phyloP scores from a whole-genome alignment of 2,329 filamentous ascomycete genomes.

The Raffaelea albimanens region DNA sequence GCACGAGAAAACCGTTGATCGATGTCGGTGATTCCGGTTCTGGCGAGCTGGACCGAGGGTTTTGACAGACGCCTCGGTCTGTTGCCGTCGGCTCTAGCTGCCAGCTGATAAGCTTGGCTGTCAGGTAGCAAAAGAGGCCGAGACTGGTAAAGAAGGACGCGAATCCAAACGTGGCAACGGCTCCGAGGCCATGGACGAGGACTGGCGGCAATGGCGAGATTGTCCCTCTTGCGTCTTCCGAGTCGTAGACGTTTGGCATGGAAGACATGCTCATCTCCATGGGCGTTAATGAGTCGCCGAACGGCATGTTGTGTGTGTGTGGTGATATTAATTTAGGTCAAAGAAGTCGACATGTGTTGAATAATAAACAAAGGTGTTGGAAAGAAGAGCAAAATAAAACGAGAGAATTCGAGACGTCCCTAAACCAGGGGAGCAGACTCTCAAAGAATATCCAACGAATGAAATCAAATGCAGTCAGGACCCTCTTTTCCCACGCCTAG shows the following conservation, averaged over 20 bases:
- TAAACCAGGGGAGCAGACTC: constrained; percentile 11
- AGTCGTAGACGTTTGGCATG: constrained; percentile 13
- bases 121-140: constrained; percentile 24
- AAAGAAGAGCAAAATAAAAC: neutral
- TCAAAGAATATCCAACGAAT: neutral
- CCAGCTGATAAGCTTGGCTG: constrained; percentile 26
- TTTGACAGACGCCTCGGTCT: neutral
- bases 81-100: constrained; percentile 16
- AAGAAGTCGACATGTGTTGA: no score
- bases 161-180: constrained; percentile 26
- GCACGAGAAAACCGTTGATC: constrained; percentile 21
- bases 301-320: no score
- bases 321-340: no score
- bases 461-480: no score
- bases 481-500: no score
- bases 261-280: constrained; percentile 1
- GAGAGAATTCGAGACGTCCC: constrained; percentile 8
- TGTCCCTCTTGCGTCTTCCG: constrained; percentile 18
- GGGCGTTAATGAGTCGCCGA: no score
- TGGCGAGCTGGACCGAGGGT: constrained; percentile 5
- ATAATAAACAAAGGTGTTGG: neutral
- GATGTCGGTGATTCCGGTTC: constrained; percentile 22
- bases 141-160: constrained; percentile 25
- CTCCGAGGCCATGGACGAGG: constrained; percentile 25
- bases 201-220: constrained; percentile 25